Conservation (phyloP, 768 basidiomycete genomes). For the Kwoniella botswanensis region DNA sequence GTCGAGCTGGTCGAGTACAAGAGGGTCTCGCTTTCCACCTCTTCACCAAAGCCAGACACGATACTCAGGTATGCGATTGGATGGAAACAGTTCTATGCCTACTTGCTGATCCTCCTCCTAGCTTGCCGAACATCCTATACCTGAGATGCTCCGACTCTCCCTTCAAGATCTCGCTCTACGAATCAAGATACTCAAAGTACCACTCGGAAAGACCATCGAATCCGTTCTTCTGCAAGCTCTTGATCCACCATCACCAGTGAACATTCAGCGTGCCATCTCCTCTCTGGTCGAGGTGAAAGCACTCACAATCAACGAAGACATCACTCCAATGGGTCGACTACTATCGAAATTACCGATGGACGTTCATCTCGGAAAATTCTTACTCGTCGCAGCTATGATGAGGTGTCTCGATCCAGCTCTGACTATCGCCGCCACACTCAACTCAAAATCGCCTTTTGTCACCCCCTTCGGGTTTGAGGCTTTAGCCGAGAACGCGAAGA, state of each 20-base stretch:
- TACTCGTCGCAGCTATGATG: constrained; percentile 81
- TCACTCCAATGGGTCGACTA: constrained; percentile 89
- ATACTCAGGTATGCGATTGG: constrained; percentile 65
- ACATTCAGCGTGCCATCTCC: constrained; percentile 86
- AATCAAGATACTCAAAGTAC: constrained; percentile 79
- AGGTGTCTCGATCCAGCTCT: constrained; percentile 94
- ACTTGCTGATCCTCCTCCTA: constrained; percentile 48
- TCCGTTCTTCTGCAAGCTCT: constrained; percentile 84
- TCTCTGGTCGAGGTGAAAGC: constrained; percentile 93
- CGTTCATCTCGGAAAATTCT: constrained; percentile 92
- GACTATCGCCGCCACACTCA: constrained; percentile 90
- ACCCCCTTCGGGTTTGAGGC: constrained; percentile 84
- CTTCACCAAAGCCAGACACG: constrained; percentile 85
- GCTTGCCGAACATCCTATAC: constrained; percentile 88
- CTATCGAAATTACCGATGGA: constrained; percentile 92
- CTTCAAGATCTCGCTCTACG: constrained; percentile 73
- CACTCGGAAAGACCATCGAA: constrained; percentile 81
- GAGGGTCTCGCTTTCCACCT: constrained; percentile 91
- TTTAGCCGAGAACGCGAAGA: constrained; percentile 83
- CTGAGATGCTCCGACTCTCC: constrained; percentile 93
- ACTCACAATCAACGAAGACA: constrained; percentile 81
- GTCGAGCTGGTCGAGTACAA: constrained; percentile 89
- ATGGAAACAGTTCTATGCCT: background rate
- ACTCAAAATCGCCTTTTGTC: constrained; percentile 90
- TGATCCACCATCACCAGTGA: constrained; percentile 83